A percentile compares a stretch with the other conserved stretches of the same genome.
Evolutionary conservation across 331 rosid species (phyloP).

Genomic region (Acacia concinna): DNA sequence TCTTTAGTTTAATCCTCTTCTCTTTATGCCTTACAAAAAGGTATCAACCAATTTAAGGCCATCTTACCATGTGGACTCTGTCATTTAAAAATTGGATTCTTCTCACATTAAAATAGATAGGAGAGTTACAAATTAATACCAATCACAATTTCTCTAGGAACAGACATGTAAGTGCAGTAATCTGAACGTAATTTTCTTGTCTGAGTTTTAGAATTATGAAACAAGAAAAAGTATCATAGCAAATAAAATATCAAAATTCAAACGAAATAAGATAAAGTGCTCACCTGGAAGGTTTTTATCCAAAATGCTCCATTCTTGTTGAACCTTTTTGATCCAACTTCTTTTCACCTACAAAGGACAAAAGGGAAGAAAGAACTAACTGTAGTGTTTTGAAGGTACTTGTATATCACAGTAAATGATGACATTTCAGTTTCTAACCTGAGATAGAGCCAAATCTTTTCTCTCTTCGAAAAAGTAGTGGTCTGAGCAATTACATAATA

Average conservation of each 20-base stretch:
- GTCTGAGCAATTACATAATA: slow-evolving; percentile 65
- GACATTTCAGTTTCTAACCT: slow-evolving; percentile 54
- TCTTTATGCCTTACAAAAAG: neutral
- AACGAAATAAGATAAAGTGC: slow-evolving; percentile 33
- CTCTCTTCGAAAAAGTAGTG: slow-evolving; percentile 67
- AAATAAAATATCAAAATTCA: neutral
- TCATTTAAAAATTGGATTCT: neutral
- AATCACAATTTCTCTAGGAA: neutral
- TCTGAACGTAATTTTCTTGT: neutral
- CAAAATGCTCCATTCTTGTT: slow-evolving; percentile 87
- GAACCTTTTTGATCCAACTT: slow-evolving; percentile 84
- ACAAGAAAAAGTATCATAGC: neutral
- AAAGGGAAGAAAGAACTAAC: slow-evolving; percentile 20
- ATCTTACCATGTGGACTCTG: neutral
- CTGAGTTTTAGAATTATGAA: neutral
- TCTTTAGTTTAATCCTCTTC: neutral
- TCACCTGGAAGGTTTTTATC: slow-evolving; percentile 86
- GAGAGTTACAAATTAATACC: neutral
- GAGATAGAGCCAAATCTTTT: slow-evolving; percentile 54
- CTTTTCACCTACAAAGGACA: slow-evolving; percentile 53
- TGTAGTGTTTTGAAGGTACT: neutral
- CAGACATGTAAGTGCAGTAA: slow-evolving; percentile 5
- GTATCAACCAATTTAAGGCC: neutral
- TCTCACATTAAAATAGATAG: neutral
- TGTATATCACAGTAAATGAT: slow-evolving; percentile 15